phyloP scores from a whole-genome alignment of 192 early-diverging fungal genomes.

The Geosiphon pyriformis region DNA sequence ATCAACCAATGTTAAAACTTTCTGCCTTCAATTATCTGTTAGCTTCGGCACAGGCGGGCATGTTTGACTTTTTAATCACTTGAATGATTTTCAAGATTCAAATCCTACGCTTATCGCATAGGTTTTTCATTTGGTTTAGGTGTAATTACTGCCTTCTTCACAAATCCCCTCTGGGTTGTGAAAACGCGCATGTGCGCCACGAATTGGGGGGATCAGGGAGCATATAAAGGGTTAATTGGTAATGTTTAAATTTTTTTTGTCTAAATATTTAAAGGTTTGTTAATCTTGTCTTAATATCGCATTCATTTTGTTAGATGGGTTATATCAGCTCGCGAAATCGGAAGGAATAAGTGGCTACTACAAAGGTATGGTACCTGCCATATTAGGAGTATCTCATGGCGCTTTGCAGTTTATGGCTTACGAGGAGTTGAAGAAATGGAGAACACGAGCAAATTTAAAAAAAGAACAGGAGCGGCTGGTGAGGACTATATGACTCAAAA shows the following conservation, averaged over 20 bases:
- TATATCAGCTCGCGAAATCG: conserved; percentile 48
- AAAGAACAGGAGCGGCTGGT: conserved; percentile 23
- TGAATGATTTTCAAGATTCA: background rate
- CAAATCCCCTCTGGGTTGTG: conserved; percentile 82
- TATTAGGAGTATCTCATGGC: conserved; percentile 94
- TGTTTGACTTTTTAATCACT: background rate
- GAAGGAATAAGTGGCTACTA: conserved; percentile 75
- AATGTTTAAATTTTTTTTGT: too few species aligned
- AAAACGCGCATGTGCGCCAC: conserved; percentile 81
- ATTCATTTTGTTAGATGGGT: conserved; percentile 42
- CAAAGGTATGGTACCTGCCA: conserved; percentile 76
- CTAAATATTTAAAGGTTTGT: background rate
- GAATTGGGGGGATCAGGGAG: conserved; percentile 42
- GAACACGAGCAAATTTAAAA: conserved; percentile 36
- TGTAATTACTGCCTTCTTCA: conserved; percentile 61
- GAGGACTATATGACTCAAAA: background rate
- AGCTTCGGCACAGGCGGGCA: conserved; percentile 74
- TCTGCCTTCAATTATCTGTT: conserved; percentile 73
- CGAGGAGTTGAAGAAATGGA: conserved; percentile 88
- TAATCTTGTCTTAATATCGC: background rate
- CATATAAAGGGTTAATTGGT: conserved; percentile 56
- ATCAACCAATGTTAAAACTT: conserved; percentile 47
- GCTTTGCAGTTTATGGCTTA: conserved; percentile 98
- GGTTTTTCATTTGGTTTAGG: conserved; percentile 32
- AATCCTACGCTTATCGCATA: background rate